phyloP scores from a whole-genome alignment of 805 yeast species.

The Wickerhamiella cacticola region DNA sequence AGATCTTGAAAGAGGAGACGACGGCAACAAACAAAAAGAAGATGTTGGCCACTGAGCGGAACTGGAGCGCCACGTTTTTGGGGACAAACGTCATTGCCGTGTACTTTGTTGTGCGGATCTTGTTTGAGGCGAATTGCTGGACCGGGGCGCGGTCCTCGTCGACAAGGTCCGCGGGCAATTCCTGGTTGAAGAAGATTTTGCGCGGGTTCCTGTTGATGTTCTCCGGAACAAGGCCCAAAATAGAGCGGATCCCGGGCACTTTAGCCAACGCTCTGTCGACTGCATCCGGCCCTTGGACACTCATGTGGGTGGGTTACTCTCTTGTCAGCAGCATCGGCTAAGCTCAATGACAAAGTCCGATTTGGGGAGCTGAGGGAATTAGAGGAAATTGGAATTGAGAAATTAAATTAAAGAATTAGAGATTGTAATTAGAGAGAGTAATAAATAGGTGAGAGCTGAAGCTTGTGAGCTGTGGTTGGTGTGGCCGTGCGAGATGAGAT shows the following conservation, averaged over 20 bases:
- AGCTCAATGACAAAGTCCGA: too few species aligned
- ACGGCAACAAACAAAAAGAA: conserved; percentile 75
- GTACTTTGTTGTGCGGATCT: conserved; percentile 91
- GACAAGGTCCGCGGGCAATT: conserved; percentile 37
- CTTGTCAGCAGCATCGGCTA: background rate
- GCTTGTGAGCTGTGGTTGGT: too few species aligned
- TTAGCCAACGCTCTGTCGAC: conserved; percentile 24
- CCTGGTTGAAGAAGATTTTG: conserved; percentile 38
- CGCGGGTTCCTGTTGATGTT: conserved; percentile 25
- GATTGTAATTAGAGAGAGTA: background rate
- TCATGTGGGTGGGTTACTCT: too few species aligned
- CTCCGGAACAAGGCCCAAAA: conserved; percentile 18
- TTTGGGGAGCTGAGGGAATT: background rate
- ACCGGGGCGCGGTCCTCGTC: conserved; percentile 49
- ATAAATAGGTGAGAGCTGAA: too few species aligned
- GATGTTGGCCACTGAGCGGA: conserved; percentile 79
- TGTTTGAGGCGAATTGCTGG: conserved; percentile 67
- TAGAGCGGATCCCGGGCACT: conserved; percentile 18
- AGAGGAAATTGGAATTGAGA: background rate
- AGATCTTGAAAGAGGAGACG: conserved; percentile 62
- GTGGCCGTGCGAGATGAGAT: too few species aligned
- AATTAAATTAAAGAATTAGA: too few species aligned
- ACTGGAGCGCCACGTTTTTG: conserved; percentile 69
- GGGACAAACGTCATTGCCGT: conserved; percentile 86
- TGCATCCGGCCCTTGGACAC: conserved; percentile 1